These are phyloP conservation scores for Torulaspora gathmanii DNA, from an alignment of 805 yeast species.

Conservation along the genomic window DNA sequence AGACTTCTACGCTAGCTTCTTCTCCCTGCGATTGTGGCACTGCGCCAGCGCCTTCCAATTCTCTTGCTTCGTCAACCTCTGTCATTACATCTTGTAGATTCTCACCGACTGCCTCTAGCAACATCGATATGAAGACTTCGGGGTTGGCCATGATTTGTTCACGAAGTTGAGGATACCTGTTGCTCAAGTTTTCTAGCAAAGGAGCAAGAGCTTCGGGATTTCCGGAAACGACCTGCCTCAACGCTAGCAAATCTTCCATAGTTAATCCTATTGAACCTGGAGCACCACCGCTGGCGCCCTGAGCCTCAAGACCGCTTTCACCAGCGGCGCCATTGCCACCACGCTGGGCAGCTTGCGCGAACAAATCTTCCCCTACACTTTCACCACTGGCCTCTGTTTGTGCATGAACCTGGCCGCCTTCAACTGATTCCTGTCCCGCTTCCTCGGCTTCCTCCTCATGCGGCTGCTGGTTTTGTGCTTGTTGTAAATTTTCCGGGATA, in stretches of 20 bases:
- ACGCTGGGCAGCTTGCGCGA: slow-evolving; percentile 44
- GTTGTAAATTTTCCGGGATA: slow-evolving; percentile 59
- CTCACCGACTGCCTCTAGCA: slow-evolving; percentile 55
- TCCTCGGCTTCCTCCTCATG: slow-evolving; percentile 19
- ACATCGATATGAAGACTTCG: slow-evolving; percentile 75
- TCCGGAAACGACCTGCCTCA: slow-evolving; percentile 73
- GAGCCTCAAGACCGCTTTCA: slow-evolving; percentile 19
- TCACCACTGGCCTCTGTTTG: slow-evolving; percentile 6
- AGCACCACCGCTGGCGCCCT: slow-evolving; percentile 28
- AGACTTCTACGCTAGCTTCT: slow-evolving; percentile 48
- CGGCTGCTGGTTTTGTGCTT: slow-evolving; percentile 13
- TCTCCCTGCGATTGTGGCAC: slow-evolving; percentile 33
- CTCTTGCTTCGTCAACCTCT: slow-evolving; percentile 20
- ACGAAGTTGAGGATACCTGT: slow-evolving; percentile 79
- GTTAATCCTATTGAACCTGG: slow-evolving; percentile 44
- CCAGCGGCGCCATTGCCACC: slow-evolving; percentile 23
- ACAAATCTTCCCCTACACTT: slow-evolving; percentile 34
- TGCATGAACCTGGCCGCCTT: slow-evolving; percentile 7
- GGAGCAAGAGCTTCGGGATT: slow-evolving; percentile 88
- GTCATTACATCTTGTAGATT: slow-evolving; percentile 48
- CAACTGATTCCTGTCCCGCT: background rate
- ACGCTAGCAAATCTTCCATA: slow-evolving; percentile 46
- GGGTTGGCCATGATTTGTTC: slow-evolving; percentile 77
- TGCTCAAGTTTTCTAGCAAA: slow-evolving; percentile 73
- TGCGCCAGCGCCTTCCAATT: slow-evolving; percentile 32